Evolutionary conservation across 192 early-diverging fungal genomes (phyloP).

Genomic region (Umbelopsis sp.): DNA sequence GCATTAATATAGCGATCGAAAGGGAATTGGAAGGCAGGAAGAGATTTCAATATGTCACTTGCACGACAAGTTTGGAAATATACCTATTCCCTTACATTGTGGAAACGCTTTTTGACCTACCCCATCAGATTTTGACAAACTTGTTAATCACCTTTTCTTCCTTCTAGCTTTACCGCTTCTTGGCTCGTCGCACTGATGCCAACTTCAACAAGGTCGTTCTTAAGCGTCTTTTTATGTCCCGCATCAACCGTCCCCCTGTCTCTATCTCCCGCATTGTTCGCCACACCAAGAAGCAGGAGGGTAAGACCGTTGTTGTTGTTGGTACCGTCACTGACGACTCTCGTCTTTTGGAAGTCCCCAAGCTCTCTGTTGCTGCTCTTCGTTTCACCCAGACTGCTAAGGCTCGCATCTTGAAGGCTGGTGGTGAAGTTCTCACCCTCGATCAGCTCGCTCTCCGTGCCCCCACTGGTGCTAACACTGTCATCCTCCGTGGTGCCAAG

Average conservation of each 20-base stretch:
- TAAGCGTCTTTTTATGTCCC: slow-evolving; percentile 98
- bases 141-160: not conserved
- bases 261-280: slow-evolving; percentile 86
- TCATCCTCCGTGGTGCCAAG: slow-evolving; percentile 95
- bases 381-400: slow-evolving; percentile 95
- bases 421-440: slow-evolving; percentile 97
- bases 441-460: slow-evolving; percentile 99
- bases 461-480: slow-evolving; percentile 93
- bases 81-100: no score
- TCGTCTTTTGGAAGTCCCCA: slow-evolving; percentile 90
- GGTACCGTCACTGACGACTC: slow-evolving; percentile 97
- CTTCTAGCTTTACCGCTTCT: slow-evolving; percentile 92
- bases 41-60: no score
- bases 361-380: slow-evolving; percentile 95
- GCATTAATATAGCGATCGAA: not conserved
- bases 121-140: not conserved
- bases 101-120: no score
- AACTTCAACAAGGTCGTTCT: slow-evolving; percentile 99
- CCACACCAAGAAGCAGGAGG: slow-evolving; percentile 75
- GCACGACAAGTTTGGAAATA: no score
- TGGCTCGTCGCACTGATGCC: slow-evolving; percentile 97
- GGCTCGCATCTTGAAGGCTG: slow-evolving; percentile 97
- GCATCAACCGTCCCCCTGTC: slow-evolving; percentile 95
- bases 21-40: not conserved
- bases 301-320: slow-evolving; percentile 93